Conservation (phyloP, 495 filamentous ascomycete species). For the Tuber brumale region DNA sequence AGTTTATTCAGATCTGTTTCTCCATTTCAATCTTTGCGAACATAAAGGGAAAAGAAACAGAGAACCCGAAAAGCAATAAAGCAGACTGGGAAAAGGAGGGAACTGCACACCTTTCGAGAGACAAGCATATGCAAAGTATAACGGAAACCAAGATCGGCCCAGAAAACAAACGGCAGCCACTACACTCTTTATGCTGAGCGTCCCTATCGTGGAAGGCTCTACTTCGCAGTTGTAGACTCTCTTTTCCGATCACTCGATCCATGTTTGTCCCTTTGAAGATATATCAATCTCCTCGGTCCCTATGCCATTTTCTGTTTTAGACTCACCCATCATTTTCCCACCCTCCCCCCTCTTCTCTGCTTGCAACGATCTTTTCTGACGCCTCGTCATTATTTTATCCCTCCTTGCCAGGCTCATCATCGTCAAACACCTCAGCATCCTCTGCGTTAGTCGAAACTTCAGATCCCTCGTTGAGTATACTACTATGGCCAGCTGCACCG, state of each 20-base stretch:
- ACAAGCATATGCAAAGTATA: not conserved
- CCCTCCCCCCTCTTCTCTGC: conserved; percentile 19
- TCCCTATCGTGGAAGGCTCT: not conserved
- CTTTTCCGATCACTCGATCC: conserved; percentile 5
- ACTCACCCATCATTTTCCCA: conserved; percentile 24
- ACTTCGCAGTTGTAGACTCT: conserved; percentile 2
- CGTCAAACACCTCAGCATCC: conserved; percentile 86
- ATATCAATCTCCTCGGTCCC: conserved; percentile 32
- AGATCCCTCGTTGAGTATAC: conserved; percentile 42
- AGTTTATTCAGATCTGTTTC: not conserved
- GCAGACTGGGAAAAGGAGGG: not conserved
- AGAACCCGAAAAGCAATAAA: not conserved
- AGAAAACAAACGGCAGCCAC: not conserved
- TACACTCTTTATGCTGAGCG: not conserved
- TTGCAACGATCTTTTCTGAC: conserved; percentile 14
- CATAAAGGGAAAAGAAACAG: not conserved
- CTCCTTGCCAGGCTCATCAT: conserved; percentile 59
- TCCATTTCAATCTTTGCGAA: conserved; percentile 4
- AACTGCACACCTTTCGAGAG: not conserved
- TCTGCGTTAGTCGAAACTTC: conserved; percentile 78
- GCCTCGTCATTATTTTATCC: conserved; percentile 33
- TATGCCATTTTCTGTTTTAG: conserved; percentile 32
- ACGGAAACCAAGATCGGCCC: not conserved
- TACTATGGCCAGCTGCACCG: too few relatives aligned
- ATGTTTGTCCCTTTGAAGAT: conserved; percentile 14